These are phyloP conservation scores for Helichrysum umbraculigerum DNA, from an alignment of 129 eudicot genomes.

Conservation along the genomic window DNA sequence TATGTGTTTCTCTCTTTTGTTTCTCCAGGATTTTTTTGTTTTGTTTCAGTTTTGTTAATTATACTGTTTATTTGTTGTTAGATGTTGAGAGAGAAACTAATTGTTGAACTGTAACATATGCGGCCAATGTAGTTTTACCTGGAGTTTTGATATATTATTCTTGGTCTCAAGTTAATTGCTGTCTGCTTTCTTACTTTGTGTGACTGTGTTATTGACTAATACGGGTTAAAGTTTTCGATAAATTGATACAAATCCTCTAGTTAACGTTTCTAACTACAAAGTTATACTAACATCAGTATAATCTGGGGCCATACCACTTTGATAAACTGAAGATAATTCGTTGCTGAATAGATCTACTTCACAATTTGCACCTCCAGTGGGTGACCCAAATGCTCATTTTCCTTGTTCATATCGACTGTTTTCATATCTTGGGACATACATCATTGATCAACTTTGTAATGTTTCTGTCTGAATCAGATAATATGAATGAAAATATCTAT, in stretches of 20 bases:
- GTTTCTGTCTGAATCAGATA: too few relatives aligned
- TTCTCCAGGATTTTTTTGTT: constrained; percentile 2
- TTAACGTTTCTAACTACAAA: too few relatives aligned
- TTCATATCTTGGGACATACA: too few relatives aligned
- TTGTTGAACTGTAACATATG: constrained; percentile 75
- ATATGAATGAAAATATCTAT: too few relatives aligned
- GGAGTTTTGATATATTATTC: constrained; percentile 23
- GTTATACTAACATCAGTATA: too few relatives aligned
- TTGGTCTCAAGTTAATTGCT: neutral
- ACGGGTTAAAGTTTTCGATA: neutral
- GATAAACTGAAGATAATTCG: too few relatives aligned
- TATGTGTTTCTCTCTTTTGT: neutral
- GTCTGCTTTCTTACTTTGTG: neutral
- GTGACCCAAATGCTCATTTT: too few relatives aligned
- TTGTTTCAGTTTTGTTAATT: constrained; percentile 18
- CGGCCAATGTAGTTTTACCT: constrained; percentile 41
- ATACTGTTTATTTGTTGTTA: constrained; percentile 23
- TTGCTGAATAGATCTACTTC: too few relatives aligned
- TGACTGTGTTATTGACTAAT: neutral
- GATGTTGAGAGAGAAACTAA: constrained; percentile 47
- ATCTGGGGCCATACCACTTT: too few relatives aligned
- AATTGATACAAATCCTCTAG: neutral
- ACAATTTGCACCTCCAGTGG: too few relatives aligned
- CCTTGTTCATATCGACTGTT: neutral
- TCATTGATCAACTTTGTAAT: too few relatives aligned